Evolutionary conservation across 192 early-diverging fungal species (phyloP).

Genomic region (Podila minutissima): DNA sequence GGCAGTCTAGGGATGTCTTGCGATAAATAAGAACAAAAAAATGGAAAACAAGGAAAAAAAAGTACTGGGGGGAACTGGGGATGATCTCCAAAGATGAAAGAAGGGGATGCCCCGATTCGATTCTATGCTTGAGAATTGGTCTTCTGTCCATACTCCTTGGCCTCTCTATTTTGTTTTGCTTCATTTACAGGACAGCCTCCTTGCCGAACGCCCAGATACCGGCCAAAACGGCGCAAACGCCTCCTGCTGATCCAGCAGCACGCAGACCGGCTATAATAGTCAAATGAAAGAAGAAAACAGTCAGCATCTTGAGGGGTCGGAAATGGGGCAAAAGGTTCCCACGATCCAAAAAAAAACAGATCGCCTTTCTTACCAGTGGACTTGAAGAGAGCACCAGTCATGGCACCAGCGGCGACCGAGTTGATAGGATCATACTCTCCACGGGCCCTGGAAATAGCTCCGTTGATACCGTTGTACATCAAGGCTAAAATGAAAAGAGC

Average conservation of each 20-base stretch:
- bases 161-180: neutral
- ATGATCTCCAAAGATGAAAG: neutral
- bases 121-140: neutral
- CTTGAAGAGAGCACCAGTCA: constrained; percentile 84
- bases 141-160: neutral
- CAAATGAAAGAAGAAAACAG: neutral
- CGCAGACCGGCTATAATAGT: constrained; percentile 64
- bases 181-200: constrained; percentile 45
- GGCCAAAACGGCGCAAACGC: constrained; percentile 66
- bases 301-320: too few relatives aligned
- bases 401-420: constrained; percentile 75
- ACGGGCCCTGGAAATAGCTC: constrained; percentile 68
- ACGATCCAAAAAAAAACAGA: neutral
- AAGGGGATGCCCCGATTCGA: neutral
- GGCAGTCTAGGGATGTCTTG: neutral
- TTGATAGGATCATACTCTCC: constrained; percentile 74
- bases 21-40: constrained; percentile 6
- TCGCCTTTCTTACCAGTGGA: constrained; percentile 55
- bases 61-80: neutral
- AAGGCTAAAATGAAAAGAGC: constrained; percentile 56
- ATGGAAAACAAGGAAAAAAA: constrained; percentile 6
- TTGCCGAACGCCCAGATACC: constrained; percentile 63
- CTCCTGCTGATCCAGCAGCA: constrained; percentile 61
- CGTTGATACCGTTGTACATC: constrained; percentile 83
- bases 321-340: neutral